phyloP scores from a whole-genome alignment of 106 monocot genomes.

The Iris macrosiphon region DNA sequence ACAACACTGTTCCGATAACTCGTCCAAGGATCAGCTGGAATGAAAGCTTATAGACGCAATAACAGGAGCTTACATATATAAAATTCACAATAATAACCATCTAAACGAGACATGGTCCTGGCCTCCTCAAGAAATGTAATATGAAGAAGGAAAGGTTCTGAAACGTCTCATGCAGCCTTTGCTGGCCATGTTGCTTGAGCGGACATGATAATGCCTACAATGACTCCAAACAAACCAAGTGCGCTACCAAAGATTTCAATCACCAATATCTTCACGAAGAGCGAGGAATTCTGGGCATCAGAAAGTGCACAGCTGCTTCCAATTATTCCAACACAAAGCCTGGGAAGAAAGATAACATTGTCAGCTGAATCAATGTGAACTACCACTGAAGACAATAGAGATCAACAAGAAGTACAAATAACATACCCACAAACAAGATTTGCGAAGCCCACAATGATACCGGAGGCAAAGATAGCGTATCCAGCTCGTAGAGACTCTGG shows the following conservation, averaged over 20 bases:
- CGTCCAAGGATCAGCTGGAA: no score
- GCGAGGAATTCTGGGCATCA: slow-evolving; percentile 85
- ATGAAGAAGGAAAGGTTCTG: no score
- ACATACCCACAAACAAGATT: slow-evolving; percentile 80
- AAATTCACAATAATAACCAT: no score
- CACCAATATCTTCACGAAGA: slow-evolving; percentile 89
- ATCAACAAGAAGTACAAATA: background rate
- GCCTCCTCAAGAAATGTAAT: no score
- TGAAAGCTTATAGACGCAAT: no score
- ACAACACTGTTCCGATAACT: no score
- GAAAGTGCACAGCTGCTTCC: slow-evolving; percentile 91
- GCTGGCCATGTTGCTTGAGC: slow-evolving; percentile 85
- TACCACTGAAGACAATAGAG: background rate
- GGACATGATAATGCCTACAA: slow-evolving; percentile 92
- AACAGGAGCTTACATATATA: no score
- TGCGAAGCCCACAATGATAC: slow-evolving; percentile 86
- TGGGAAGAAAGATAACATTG: no score
- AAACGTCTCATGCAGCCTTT: slow-evolving; percentile 33
- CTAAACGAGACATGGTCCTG: no score
- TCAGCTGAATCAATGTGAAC: background rate
- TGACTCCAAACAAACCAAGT: slow-evolving; percentile 81
- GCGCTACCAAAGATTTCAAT: slow-evolving; percentile 94
- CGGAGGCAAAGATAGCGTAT: slow-evolving; percentile 86
- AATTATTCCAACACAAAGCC: slow-evolving; percentile 85
- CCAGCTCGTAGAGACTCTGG: slow-evolving; percentile 80